Evolutionary conservation across 768 basidiomycete genomes (phyloP).

Genomic region (Termitomyces sp.): DNA sequence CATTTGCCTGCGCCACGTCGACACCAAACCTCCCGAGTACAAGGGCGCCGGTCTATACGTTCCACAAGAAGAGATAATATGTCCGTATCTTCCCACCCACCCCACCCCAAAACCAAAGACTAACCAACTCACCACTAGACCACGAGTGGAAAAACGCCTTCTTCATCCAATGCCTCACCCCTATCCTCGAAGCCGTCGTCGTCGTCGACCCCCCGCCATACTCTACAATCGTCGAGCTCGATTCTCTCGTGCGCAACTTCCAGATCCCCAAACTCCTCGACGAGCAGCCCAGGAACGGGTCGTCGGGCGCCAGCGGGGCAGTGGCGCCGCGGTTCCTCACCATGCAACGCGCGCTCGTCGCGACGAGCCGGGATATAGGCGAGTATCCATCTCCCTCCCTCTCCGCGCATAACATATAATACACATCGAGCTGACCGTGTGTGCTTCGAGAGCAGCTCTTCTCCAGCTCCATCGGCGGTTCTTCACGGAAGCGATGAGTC

Average conservation of each 20-base stretch:
- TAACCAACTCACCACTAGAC: conserved; percentile 40
- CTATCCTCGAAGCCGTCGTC: conserved; percentile 56
- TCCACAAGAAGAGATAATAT: conserved; percentile 45
- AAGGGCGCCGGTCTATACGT: conserved; percentile 43
- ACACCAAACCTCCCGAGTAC: conserved; percentile 52
- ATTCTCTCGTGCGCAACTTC: conserved; percentile 53
- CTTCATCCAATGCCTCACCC: conserved; percentile 58
- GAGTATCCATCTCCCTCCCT: conserved; percentile 14
- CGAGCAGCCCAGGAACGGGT: conserved; percentile 30
- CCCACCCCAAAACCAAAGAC: neutral
- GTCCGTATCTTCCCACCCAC: conserved; percentile 29
- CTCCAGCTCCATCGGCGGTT: conserved; percentile 65
- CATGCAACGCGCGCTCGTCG: conserved; percentile 62
- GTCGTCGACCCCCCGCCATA: conserved; percentile 52
- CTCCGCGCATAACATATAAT: no score
- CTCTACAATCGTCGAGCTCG: conserved; percentile 46
- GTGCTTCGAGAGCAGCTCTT: conserved; percentile 44
- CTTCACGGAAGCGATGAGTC: conserved; percentile 63
- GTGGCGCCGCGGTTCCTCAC: conserved; percentile 46
- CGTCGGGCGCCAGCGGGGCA: neutral
- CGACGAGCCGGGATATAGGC: conserved; percentile 65
- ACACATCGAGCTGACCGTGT: neutral
- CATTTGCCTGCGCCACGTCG: conserved; percentile 60
- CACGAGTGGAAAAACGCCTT: conserved; percentile 72
- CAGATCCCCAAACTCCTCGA: conserved; percentile 47